Conservation (phyloP, 2,329 filamentous ascomycete species). For the Paracorniculantispora psalliotae region DNA sequence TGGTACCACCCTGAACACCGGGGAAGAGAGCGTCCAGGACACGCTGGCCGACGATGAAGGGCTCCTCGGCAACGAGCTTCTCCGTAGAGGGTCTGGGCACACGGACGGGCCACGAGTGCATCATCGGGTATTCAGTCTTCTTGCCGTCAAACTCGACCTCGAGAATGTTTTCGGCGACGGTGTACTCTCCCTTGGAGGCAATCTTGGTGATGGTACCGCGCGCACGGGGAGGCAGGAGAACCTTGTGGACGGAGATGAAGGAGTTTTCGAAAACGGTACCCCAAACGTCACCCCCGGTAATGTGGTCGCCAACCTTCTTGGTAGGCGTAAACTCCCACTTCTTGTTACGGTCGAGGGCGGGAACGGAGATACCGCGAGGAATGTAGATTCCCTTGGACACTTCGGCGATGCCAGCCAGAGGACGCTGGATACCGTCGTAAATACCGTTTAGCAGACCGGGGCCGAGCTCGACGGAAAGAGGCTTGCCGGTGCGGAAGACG, state of each 20-base stretch:
- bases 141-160: slow-evolving; percentile 97
- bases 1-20: slow-evolving; percentile 92
- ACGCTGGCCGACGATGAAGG: slow-evolving; percentile 94
- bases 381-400: slow-evolving; percentile 90
- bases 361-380: slow-evolving; percentile 83
- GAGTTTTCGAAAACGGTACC: slow-evolving; percentile 95
- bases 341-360: slow-evolving; percentile 82
- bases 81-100: slow-evolving; percentile 89
- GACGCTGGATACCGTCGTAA: slow-evolving; percentile 98
- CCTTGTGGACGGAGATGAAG: slow-evolving; percentile 87
- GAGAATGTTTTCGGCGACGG: slow-evolving; percentile 87
- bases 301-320: slow-evolving; percentile 93
- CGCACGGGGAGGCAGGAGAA: slow-evolving; percentile 84
- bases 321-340: slow-evolving; percentile 95
- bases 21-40: slow-evolving; percentile 96
- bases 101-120: slow-evolving; percentile 98
- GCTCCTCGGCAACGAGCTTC: slow-evolving; percentile 82
- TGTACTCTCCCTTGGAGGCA: slow-evolving; percentile 84
- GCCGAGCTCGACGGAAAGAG: slow-evolving; percentile 92
- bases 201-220: slow-evolving; percentile 90
- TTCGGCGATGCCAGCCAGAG: slow-evolving; percentile 77
- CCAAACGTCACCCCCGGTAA: slow-evolving; percentile 94
- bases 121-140: slow-evolving; percentile 93
- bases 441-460: slow-evolving; percentile 98
- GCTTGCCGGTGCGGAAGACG: slow-evolving; percentile 85